phyloP scores from a whole-genome alignment of 805 yeast species.

The Allodekkera sacchari region DNA sequence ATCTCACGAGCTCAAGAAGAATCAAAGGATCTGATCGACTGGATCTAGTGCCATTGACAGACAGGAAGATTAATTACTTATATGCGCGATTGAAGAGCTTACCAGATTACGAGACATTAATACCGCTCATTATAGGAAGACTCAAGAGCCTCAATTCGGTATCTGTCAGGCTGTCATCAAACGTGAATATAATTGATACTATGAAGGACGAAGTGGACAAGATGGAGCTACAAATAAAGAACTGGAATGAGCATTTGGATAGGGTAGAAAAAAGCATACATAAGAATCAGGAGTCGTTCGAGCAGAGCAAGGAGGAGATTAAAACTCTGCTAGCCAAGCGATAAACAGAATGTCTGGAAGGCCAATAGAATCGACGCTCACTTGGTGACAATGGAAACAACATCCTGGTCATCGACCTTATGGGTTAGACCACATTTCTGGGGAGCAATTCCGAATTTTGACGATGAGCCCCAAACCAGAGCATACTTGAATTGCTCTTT shows the following conservation, averaged over 20 bases:
- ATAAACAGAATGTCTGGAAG: conserved; percentile 1
- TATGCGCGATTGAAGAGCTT: conserved; percentile 13
- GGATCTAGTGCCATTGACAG: conserved; percentile 8
- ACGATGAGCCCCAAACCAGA: conserved; percentile 91
- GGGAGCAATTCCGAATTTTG: conserved; percentile 77
- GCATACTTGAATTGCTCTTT: conserved; percentile 91
- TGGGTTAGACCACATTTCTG: conserved; percentile 92
- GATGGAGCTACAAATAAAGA: conserved; percentile 11
- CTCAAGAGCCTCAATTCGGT: conserved; percentile 14
- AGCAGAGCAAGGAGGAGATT: conserved; percentile 9
- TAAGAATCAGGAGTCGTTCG: conserved; percentile 6
- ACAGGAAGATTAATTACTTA: conserved; percentile 12
- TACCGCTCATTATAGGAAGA: conserved; percentile 12
- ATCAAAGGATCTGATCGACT: conserved; percentile 5
- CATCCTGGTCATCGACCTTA: conserved; percentile 85
- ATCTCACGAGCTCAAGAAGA: conserved; percentile 6
- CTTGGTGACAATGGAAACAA: conserved; percentile 82
- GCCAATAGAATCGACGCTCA: conserved; percentile 21
- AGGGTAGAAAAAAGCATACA: conserved; percentile 11
- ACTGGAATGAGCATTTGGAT: conserved; percentile 18
- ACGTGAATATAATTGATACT: conserved; percentile 8
- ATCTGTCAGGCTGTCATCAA: conserved; percentile 4
- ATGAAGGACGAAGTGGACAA: conserved; percentile 11
- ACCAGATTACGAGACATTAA: conserved; percentile 12
- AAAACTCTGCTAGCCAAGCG: conserved; percentile 2